Evolutionary conservation across 2,329 filamentous ascomycete genomes (phyloP).

Genomic region (Amylocarpus encephaloides): DNA sequence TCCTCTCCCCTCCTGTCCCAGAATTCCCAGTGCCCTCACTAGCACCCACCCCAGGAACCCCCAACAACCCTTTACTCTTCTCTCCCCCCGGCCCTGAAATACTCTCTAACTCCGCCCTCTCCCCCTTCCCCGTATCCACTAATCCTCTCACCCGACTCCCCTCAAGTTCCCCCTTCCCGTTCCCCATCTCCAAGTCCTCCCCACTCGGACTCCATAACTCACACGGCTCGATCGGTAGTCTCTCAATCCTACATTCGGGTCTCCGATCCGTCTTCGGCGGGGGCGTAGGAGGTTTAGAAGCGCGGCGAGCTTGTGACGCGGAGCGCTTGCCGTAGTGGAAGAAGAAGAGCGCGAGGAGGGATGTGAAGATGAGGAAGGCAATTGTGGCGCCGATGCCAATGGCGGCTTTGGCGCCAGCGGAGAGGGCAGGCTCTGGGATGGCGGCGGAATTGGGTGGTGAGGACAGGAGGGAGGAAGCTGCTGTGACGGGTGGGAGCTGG

Average conservation of each 20-base stretch:
- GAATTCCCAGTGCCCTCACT: too few relatives aligned
- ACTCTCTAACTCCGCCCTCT: neutral
- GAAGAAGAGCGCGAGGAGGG: conserved; percentile 23
- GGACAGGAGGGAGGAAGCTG: neutral
- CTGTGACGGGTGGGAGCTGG: too few relatives aligned
- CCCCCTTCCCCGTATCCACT: neutral
- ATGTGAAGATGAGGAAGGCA: conserved; percentile 16
- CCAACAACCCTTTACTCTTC: too few relatives aligned
- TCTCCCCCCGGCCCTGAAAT: neutral
- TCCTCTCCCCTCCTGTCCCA: neutral
- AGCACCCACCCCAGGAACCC: too few relatives aligned
- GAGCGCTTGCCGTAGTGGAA: conserved; percentile 1
- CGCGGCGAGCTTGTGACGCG: neutral
- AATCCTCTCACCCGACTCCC: neutral
- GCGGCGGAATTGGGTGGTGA: neutral
- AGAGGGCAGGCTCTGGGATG: conserved; percentile 30
- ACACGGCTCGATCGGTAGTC: neutral
- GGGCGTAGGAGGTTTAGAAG: neutral
- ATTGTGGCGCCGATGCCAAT: conserved; percentile 29
- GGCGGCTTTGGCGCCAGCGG: conserved; percentile 36
- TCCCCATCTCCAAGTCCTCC: neutral
- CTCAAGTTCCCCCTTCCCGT: neutral
- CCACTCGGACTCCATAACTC: neutral
- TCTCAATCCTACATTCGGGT: neutral
- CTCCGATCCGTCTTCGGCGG: neutral